Conservation (phyloP, 176 grass and related monocot genomes). For the Avena insularis region DNA sequence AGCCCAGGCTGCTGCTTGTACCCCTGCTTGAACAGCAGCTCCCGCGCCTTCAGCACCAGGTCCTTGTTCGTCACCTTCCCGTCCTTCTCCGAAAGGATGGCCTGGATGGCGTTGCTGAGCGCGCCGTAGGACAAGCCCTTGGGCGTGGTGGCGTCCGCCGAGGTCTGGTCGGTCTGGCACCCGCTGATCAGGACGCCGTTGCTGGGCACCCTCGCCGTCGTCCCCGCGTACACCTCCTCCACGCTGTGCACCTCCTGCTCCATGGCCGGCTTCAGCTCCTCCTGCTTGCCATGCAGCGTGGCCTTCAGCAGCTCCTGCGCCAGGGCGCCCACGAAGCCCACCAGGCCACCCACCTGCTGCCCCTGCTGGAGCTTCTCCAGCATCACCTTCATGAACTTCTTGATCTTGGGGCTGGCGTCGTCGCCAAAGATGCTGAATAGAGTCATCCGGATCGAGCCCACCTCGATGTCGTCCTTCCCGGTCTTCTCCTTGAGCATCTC, state of each 20-base stretch:
- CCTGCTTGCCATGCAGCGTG: constrained; percentile 59
- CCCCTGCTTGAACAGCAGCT: constrained; percentile 63
- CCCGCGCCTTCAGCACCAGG: constrained; percentile 62
- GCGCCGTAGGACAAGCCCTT: constrained; percentile 79
- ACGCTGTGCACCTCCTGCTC: constrained; percentile 49
- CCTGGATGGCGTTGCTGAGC: constrained; percentile 85
- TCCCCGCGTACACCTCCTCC: constrained; percentile 61
- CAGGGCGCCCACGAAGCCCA: constrained; percentile 59
- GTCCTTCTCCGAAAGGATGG: constrained; percentile 49
- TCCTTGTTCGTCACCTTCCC: constrained; percentile 59
- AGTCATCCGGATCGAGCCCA: constrained; percentile 82
- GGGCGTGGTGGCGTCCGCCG: constrained; percentile 65
- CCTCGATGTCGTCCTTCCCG: constrained; percentile 72
- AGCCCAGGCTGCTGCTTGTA: constrained; percentile 74
- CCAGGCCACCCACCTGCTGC: constrained; percentile 28
- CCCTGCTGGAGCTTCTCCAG: constrained; percentile 60
- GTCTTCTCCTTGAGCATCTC: constrained; percentile 78
- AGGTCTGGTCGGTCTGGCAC: constrained; percentile 92
- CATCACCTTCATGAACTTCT: constrained; percentile 85
- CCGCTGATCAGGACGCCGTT: constrained; percentile 86
- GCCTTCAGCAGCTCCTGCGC: constrained; percentile 79
- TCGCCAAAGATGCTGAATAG: constrained; percentile 81
- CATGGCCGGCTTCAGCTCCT: constrained; percentile 48
- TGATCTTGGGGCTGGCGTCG: constrained; percentile 86
- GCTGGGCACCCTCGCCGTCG: constrained; percentile 38